These are phyloP conservation scores for Volvox carteri DNA, from an alignment of 163 green algal species.

Conservation along the genomic window DNA sequence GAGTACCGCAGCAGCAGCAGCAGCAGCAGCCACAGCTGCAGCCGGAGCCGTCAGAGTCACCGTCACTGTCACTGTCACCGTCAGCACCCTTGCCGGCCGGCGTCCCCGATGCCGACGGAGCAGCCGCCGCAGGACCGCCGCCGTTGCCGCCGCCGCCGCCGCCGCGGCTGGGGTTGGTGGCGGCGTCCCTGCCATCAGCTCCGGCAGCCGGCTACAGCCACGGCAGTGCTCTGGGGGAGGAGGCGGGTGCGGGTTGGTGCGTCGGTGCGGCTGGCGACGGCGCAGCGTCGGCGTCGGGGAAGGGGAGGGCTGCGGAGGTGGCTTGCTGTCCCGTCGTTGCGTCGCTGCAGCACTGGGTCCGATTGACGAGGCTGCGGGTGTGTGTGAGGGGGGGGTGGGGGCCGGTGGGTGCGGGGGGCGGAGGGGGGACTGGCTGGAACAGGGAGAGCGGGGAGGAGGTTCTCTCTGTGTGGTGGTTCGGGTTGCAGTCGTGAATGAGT, in stretches of 20 bases:
- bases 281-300: background rate
- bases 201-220: too few relatives aligned
- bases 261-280: background rate
- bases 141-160: too few relatives aligned
- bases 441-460: too few relatives aligned
- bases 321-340: background rate
- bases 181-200: background rate
- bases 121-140: background rate
- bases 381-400: background rate
- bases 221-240: background rate
- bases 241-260: background rate
- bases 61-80: background rate
- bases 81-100: too few relatives aligned
- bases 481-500: background rate
- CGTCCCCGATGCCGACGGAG: too few relatives aligned
- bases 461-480: too few relatives aligned
- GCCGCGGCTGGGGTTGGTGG: background rate
- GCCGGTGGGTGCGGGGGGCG: background rate
- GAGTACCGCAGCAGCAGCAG: background rate
- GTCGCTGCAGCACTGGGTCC: constrained; percentile 21
- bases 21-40: background rate
- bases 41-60: background rate
- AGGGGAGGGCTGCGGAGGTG: too few relatives aligned
- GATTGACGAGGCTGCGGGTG: constrained; percentile 12
- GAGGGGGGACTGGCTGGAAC: too few relatives aligned